A percentile compares a stretch with the other conserved stretches of the same genome.
Conservation (phyloP, 129 eudicot species). For the Chrysanthemum makinoi region DNA sequence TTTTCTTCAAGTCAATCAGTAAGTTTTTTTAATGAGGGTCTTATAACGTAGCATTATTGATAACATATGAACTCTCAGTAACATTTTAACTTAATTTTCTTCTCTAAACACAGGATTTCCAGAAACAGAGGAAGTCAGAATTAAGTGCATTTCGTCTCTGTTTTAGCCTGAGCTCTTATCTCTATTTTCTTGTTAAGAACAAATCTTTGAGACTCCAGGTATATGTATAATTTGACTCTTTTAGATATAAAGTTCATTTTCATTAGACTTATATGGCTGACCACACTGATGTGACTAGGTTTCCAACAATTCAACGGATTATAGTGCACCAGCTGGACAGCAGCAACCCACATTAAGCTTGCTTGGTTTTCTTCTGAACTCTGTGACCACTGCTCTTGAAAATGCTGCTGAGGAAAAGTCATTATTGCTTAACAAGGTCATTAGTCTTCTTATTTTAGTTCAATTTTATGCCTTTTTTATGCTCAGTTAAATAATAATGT, state of each 20-base stretch:
- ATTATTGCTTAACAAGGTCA: slow-evolving; percentile 80
- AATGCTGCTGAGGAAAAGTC: slow-evolving; percentile 83
- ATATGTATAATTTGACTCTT: background rate
- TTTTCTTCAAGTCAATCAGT: slow-evolving; percentile 48
- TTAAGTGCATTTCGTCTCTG: slow-evolving; percentile 63
- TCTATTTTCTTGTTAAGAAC: slow-evolving; percentile 77
- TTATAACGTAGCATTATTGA: background rate
- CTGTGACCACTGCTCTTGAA: slow-evolving; percentile 78
- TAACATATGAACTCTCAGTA: background rate
- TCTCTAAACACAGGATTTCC: slow-evolving; percentile 14
- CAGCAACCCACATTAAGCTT: slow-evolving; percentile 82
- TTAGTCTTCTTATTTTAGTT: background rate
- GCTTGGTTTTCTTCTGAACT: slow-evolving; percentile 58
- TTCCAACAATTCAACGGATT: slow-evolving; percentile 41
- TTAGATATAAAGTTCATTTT: background rate
- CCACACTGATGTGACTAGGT: slow-evolving; percentile 43
- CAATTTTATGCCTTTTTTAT: no score
- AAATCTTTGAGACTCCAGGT: slow-evolving; percentile 84
- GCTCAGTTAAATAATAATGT: no score
- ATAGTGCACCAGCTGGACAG: slow-evolving; percentile 45
- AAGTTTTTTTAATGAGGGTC: slow-evolving; percentile 13
- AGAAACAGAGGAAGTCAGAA: slow-evolving; percentile 69
- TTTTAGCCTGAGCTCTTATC: slow-evolving; percentile 91
- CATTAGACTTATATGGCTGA: slow-evolving; percentile 2
- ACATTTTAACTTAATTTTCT: background rate